Percentiles rank a stretch among this genome's conserved stretches.
Evolutionary conservation across 352 stramenopile species (phyloP).

Genomic region (Pythium sp.): DNA sequence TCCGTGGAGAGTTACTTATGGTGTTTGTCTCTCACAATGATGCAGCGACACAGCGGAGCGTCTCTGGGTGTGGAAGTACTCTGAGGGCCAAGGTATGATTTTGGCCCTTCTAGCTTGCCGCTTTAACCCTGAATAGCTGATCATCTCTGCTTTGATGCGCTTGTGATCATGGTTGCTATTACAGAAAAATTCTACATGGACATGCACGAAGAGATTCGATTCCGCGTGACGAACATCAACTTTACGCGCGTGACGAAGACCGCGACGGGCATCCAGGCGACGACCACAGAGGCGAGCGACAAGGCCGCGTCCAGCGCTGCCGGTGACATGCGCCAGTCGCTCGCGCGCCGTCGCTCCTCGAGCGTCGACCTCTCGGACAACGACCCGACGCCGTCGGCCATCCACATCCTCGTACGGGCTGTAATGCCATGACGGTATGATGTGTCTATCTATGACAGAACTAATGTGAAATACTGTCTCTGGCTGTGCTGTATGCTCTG

Average conservation of each 20-base stretch:
- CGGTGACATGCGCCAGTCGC: constrained; percentile 67
- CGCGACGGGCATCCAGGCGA: constrained; percentile 84
- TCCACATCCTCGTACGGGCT: constrained; percentile 73
- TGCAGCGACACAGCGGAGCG: constrained; percentile 69
- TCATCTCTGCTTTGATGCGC: background rate
- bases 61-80: constrained; percentile 88
- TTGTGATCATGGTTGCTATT: background rate
- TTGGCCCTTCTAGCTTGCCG: background rate
- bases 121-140: background rate
- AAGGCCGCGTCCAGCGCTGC: constrained; percentile 36
- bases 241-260: constrained; percentile 88
- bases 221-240: constrained; percentile 87
- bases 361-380: constrained; percentile 83
- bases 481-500: background rate
- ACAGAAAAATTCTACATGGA: constrained; percentile 88
- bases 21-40: background rate
- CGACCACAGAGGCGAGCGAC: constrained; percentile 78
- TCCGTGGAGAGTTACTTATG: background rate
- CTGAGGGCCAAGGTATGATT: constrained; percentile 57
- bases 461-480: background rate
- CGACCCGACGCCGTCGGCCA: constrained; percentile 77
- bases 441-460: background rate
- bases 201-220: constrained; percentile 84
- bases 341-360: constrained; percentile 69
- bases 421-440: background rate